Percentiles rank a stretch among this genome's conserved stretches.
Conservation (phyloP, 352 stramenopile species). For the Pythium dissotocum region DNA sequence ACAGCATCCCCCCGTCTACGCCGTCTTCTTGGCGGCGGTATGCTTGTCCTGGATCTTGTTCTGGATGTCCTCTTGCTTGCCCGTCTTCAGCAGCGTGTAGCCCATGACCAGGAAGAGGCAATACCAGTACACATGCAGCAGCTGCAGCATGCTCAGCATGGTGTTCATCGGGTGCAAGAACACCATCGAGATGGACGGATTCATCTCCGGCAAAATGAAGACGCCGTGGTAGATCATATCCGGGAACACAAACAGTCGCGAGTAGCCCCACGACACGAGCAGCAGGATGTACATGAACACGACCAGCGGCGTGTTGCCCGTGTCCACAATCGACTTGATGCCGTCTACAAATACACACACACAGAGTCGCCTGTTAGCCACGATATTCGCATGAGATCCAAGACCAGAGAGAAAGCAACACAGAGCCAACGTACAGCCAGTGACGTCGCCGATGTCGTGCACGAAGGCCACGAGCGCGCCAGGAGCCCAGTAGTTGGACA, state of each 20-base stretch:
- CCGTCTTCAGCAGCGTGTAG: constrained; percentile 42
- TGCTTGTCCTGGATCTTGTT: constrained; percentile 26
- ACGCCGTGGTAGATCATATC: constrained; percentile 41
- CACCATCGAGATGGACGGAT: constrained; percentile 30
- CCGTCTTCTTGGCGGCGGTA: constrained; percentile 16
- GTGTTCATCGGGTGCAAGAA: constrained; percentile 39
- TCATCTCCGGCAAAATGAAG: constrained; percentile 31
- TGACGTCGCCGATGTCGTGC: constrained; percentile 58
- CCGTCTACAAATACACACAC: constrained; percentile 33
- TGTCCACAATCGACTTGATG: constrained; percentile 73
- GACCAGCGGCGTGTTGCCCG: constrained; percentile 34
- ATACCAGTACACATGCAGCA: constrained; percentile 49
- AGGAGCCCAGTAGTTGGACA: constrained; percentile 50
- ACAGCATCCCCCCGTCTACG: neutral
- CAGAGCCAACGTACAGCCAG: constrained; percentile 38
- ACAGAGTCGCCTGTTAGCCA: neutral
- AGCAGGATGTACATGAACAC: constrained; percentile 38
- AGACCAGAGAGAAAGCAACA: too few relatives aligned
- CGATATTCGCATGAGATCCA: neutral
- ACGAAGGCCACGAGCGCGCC: constrained; percentile 52
- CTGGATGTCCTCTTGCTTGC: constrained; percentile 47
- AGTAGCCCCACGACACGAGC: constrained; percentile 42
- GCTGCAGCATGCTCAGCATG: constrained; percentile 43
- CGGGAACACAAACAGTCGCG: constrained; percentile 41
- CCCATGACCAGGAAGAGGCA: constrained; percentile 47